Base-by-base conservation (phyloP, 1,284 basidiomycete species). In the Malassezia sympodialis region DNA sequence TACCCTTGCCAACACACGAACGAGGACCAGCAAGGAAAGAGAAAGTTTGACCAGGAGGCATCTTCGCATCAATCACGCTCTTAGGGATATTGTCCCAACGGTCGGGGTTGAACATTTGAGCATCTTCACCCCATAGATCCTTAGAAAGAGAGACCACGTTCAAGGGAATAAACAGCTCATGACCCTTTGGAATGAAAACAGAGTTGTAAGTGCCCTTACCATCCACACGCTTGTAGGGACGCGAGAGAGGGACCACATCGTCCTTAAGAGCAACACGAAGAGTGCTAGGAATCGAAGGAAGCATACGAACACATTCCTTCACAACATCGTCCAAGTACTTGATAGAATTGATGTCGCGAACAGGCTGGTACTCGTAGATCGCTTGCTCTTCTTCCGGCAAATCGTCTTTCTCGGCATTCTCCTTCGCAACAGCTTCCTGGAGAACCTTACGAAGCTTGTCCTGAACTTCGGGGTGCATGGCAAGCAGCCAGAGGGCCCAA, bases 401-500 rank as follows among this genome's bases (percentile, higher is more conserved):
- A 4, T 30, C 14, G 7, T 65, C 21, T 8, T 21, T 34, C 37
- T 55, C 49, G 15, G 51, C 50, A 1, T 34, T 19, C 19, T 58
- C 51, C 46, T 58, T 54, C n/a, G 46, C 45, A 6, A 40, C 41
- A 21, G 41, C 46, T 8, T 53, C 51, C 56, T 54, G 45, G 17
- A 58, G 15, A 0, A 60, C 62, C 42, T 62, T 63, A n/a, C 62
- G 63, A 2, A 70, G 58, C 34, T 59, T 64, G 12, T 46, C 44
- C 74, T 90, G 88, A 8, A 83, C 73, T 1, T 77, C 75, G 0
- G 82, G 82, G 66, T 86, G 76, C 58, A 79, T 78, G 0, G 87
- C 82, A 35, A 90, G 80, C 12, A 86, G 78, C 55, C 82, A 76
- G 23, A 90, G 75, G 1, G 83, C 82, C 87, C 87, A 90, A 0